A percentile compares a stretch with the other conserved stretches of the same genome.
These are phyloP conservation scores for Hyaloraphidium curvatum DNA, from an alignment of 192 early-diverging fungal species.

Conservation along the genomic window DNA sequence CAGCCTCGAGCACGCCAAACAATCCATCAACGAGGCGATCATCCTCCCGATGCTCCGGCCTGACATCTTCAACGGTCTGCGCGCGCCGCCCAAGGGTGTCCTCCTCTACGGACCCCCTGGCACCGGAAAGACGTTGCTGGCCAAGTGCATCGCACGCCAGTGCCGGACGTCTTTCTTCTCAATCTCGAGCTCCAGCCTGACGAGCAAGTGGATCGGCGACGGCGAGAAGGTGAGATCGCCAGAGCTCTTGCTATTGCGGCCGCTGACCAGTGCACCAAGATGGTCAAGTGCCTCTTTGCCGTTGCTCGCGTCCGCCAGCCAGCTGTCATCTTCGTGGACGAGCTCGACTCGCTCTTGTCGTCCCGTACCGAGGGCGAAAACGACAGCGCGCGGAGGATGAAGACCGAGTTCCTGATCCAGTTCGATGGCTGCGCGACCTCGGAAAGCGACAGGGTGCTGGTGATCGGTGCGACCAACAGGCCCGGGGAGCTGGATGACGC, in stretches of 20 bases:
- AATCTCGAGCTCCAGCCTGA: slow-evolving; percentile 75
- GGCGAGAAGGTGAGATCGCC: slow-evolving; percentile 69
- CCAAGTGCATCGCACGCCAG: slow-evolving; percentile 69
- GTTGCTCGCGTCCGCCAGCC: slow-evolving; percentile 73
- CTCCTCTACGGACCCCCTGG: slow-evolving; percentile 81
- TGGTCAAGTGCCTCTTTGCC: slow-evolving; percentile 67
- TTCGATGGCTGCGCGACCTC: slow-evolving; percentile 59
- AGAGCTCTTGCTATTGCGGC: no score
- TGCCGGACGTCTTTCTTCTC: slow-evolving; percentile 80
- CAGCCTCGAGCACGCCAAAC: slow-evolving; percentile 4
- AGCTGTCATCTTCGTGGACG: slow-evolving; percentile 79
- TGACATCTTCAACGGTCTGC: slow-evolving; percentile 5
- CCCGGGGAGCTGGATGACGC: slow-evolving; percentile 91
- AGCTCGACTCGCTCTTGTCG: slow-evolving; percentile 81
- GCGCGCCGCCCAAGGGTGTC: slow-evolving; percentile 23
- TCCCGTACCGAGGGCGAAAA: slow-evolving; percentile 74
- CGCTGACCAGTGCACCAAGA: no score
- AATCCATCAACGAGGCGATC: slow-evolving; percentile 3
- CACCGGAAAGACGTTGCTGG: slow-evolving; percentile 72
- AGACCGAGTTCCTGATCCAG: slow-evolving; percentile 29
- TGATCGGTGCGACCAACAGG: slow-evolving; percentile 56
- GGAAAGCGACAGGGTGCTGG: slow-evolving; percentile 53
- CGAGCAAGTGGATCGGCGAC: slow-evolving; percentile 88
- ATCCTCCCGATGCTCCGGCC: slow-evolving; percentile 6
- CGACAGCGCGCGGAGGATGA: slow-evolving; percentile 72